These are phyloP conservation scores for Penicillium griseofulvum DNA, from an alignment of 2,329 filamentous ascomycete genomes.

Conservation along the genomic window DNA sequence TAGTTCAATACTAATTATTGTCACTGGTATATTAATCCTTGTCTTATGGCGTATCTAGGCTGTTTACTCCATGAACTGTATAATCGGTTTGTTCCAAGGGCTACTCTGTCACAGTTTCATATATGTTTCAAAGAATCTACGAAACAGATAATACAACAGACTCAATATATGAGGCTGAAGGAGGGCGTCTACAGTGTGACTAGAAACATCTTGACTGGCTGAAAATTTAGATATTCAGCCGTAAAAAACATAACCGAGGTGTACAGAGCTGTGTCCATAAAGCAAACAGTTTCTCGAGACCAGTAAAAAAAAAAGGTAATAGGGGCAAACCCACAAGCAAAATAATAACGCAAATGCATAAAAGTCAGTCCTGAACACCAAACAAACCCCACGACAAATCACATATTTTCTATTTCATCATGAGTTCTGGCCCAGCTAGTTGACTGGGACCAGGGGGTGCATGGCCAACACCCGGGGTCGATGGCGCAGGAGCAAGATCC, in stretches of 20 bases:
- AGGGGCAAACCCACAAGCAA: neutral
- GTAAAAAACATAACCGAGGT: neutral
- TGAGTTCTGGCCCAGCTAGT: conserved; percentile 22
- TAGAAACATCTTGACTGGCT: neutral
- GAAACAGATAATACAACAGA: neutral
- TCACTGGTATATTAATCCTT: no score
- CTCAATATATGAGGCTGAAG: neutral
- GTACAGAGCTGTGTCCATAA: neutral
- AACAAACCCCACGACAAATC: conserved; percentile 4
- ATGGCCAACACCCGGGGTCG: conserved; percentile 13
- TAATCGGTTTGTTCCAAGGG: no score
- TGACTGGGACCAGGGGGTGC: conserved; percentile 1
- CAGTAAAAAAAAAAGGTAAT: neutral
- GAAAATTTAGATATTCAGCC: neutral
- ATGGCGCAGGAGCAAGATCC: conserved; percentile 1
- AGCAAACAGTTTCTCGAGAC: neutral
- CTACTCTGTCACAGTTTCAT: neutral
- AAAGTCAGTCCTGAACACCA: neutral
- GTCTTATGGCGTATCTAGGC: neutral
- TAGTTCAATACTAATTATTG: no score
- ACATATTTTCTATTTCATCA: conserved; percentile 26
- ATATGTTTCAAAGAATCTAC: neutral
- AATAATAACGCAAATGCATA: neutral
- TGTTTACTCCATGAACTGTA: neutral
- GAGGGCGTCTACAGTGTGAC: neutral